Conservation (phyloP, 495 filamentous ascomycete genomes). For the Cladorrhinum samala region DNA sequence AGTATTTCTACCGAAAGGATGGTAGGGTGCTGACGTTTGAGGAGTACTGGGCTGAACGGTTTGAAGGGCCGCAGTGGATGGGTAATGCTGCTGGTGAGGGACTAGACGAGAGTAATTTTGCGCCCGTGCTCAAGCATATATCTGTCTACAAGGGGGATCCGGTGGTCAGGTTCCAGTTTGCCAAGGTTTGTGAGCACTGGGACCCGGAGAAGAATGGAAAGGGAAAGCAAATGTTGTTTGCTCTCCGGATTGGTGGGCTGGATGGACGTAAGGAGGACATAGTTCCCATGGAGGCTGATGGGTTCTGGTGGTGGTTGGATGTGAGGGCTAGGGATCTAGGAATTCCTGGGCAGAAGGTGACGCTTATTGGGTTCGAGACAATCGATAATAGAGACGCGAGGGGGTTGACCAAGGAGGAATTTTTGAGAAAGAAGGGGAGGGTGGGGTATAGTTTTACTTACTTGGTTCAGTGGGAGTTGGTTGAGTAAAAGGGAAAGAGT, state of each 20-base stretch:
- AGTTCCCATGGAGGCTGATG: conserved; percentile 58
- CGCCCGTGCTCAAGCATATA: conserved; percentile 53
- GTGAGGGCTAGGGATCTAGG: conserved; percentile 60
- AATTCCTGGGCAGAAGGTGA: conserved; percentile 58
- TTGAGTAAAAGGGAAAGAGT: too few species aligned
- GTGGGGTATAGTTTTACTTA: conserved; percentile 55
- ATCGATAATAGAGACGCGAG: conserved; percentile 59
- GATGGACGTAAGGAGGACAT: conserved; percentile 66
- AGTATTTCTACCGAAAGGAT: conserved; percentile 59
- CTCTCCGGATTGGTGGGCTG: conserved; percentile 57
- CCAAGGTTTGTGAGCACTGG: conserved; percentile 74
- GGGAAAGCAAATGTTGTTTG: conserved; percentile 57
- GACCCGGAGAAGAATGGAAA: conserved; percentile 55
- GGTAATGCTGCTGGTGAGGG: conserved; percentile 55
- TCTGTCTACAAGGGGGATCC: conserved; percentile 39
- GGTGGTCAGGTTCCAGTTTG: conserved; percentile 67
- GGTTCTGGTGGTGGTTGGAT: conserved; percentile 69
- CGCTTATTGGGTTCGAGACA: conserved; percentile 55
- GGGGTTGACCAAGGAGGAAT: conserved; percentile 64
- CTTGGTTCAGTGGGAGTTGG: conserved; percentile 66
- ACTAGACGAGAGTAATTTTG: conserved; percentile 55
- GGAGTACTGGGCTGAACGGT: conserved; percentile 60
- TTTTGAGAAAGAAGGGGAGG: conserved; percentile 50
- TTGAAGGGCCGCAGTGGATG: conserved; percentile 35
- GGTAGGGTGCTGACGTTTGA: conserved; percentile 57